These are phyloP conservation scores for Nakazawaea wickerhamii DNA, from an alignment of 805 yeast genomes.

Conservation along the genomic window DNA sequence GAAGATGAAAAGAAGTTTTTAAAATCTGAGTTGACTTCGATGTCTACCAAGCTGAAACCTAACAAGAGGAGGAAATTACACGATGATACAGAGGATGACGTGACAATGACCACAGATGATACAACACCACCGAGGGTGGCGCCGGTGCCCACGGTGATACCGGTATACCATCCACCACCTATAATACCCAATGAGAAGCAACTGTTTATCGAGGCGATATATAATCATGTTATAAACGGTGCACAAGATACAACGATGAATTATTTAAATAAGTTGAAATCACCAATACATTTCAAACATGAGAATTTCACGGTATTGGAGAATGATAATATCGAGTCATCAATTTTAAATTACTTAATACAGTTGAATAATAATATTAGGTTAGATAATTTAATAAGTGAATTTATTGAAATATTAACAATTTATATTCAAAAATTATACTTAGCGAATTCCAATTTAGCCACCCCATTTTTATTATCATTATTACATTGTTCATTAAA, in stretches of 20 bases:
- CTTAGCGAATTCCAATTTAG: conserved; percentile 20
- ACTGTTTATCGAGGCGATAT: conserved; percentile 30
- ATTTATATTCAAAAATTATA: conserved; percentile 22
- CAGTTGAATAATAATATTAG: conserved; percentile 36
- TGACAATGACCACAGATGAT: conserved; percentile 3
- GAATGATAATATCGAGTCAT: conserved; percentile 23
- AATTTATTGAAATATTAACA: conserved; percentile 32
- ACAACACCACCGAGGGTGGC: background rate
- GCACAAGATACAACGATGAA: conserved; percentile 26
- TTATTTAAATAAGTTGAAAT: conserved; percentile 28
- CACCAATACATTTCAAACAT: conserved; percentile 23
- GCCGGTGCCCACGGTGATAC: conserved; percentile 13
- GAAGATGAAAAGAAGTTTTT: conserved; percentile 55
- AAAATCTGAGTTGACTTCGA: conserved; percentile 38
- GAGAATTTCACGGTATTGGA: conserved; percentile 24
- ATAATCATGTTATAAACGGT: conserved; percentile 32
- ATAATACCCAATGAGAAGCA: conserved; percentile 33
- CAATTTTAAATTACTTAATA: conserved; percentile 38
- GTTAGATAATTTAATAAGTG: conserved; percentile 43
- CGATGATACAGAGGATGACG: conserved; percentile 13
- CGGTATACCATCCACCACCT: conserved; percentile 24
- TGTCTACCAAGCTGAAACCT: conserved; percentile 21
- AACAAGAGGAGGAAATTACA: conserved; percentile 21
- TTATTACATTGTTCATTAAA: conserved; percentile 48
- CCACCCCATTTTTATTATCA: conserved; percentile 58